Conservation (phyloP, 306 rosid species). For the Pyrus bretschneideri region DNA sequence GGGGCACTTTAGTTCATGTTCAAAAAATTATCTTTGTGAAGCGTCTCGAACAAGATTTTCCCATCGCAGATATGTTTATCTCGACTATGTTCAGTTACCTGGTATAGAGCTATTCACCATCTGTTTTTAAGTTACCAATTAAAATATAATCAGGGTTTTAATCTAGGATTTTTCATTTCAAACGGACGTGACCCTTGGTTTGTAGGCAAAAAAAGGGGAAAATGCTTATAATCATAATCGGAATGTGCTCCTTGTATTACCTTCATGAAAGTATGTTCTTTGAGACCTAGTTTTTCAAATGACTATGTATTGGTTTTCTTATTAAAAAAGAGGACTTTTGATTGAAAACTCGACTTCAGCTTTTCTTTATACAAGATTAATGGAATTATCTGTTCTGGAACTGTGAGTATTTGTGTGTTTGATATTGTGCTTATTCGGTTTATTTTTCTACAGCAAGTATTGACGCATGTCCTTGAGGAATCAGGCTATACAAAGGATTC, state of each 20-base stretch:
- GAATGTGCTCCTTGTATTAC: not conserved
- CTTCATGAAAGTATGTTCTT: not conserved
- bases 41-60: not conserved
- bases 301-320: not conserved
- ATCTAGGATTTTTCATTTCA: not conserved
- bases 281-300: not conserved
- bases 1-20: not conserved
- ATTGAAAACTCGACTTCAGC: not conserved
- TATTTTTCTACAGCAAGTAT: slow-evolving; percentile 45
- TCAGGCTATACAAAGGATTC: slow-evolving; percentile 65
- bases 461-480: slow-evolving; percentile 70
- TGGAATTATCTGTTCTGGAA: not conserved
- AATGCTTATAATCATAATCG: not conserved
- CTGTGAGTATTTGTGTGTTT: not conserved
- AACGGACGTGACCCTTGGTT: not conserved
- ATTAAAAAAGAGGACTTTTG: not conserved
- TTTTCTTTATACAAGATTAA: not conserved
- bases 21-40: not conserved
- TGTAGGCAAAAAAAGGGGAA: not conserved
- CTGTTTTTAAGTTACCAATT: not conserved
- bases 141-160: not conserved
- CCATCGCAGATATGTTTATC: not conserved
- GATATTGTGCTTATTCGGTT: not conserved
- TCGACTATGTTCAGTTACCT: not conserved
- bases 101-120: not conserved